These are phyloP conservation scores for Claviceps cyperi DNA, from an alignment of 2,329 filamentous ascomycete species.

Conservation along the genomic window DNA sequence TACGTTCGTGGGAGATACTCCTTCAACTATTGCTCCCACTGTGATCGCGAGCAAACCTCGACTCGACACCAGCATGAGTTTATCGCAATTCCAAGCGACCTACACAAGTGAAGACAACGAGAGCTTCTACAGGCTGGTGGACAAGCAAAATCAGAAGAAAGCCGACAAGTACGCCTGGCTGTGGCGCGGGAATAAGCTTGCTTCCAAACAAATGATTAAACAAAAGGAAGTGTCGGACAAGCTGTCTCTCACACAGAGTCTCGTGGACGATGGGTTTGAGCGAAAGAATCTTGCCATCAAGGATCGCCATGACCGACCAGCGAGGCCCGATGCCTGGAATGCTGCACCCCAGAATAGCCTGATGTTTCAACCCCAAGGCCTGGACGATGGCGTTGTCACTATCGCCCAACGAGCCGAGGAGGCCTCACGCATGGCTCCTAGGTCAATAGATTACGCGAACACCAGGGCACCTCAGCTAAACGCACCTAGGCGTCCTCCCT, in stretches of 20 bases:
- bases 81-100: conserved; percentile 75
- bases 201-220: conserved; percentile 60
- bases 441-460: conserved; percentile 65
- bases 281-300: conserved; percentile 47
- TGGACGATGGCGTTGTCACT: conserved; percentile 46
- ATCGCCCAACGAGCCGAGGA: conserved; percentile 53
- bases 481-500: conserved; percentile 40
- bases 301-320: conserved; percentile 56
- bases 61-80: conserved; percentile 63
- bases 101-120: conserved; percentile 98
- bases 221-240: conserved; percentile 47
- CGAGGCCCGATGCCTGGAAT: conserved; percentile 65
- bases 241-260: conserved; percentile 28
- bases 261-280: conserved; percentile 42
- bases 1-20: conserved; percentile 59
- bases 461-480: conserved; percentile 54
- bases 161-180: conserved; percentile 82
- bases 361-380: conserved; percentile 67
- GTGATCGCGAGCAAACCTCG: conserved; percentile 26
- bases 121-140: conserved; percentile 82
- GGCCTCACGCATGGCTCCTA: conserved; percentile 59
- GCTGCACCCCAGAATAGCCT: conserved; percentile 62
- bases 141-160: conserved; percentile 75
- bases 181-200: conserved; percentile 78
- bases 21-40: conserved; percentile 38